Conservation (phyloP, 2,329 filamentous ascomycete genomes). For the Plenodomus tracheiphilus region DNA sequence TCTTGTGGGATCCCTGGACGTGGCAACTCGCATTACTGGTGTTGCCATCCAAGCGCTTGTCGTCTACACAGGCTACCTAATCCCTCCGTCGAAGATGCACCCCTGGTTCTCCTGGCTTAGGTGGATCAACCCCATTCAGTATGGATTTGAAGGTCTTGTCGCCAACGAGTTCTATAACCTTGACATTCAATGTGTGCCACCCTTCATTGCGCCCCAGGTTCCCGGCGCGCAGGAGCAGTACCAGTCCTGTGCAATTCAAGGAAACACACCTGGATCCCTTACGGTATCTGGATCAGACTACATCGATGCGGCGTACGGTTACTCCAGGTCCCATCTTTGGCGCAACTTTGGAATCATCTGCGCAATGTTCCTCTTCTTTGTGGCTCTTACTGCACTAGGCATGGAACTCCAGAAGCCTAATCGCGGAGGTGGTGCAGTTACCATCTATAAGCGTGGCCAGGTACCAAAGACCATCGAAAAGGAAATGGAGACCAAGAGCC, state of each 20-base stretch:
- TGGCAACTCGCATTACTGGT: constrained; percentile 46
- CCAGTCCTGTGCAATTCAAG: constrained; percentile 64
- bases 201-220: constrained; percentile 60
- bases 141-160: constrained; percentile 69
- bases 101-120: constrained; percentile 47
- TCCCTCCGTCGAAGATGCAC: constrained; percentile 46
- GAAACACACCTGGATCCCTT: constrained; percentile 56
- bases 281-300: constrained; percentile 60
- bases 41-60: constrained; percentile 46
- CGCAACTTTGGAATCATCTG: constrained; percentile 59
- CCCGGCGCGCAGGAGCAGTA: constrained; percentile 52
- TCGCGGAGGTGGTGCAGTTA: constrained; percentile 62
- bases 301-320: constrained; percentile 58
- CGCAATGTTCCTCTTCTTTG: constrained; percentile 55
- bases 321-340: constrained; percentile 63
- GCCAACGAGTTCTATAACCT: constrained; percentile 70
- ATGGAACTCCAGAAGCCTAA: constrained; percentile 60
- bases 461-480: constrained; percentile 62
- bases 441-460: constrained; percentile 66
- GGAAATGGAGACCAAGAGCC: constrained; percentile 57
- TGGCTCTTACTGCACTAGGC: constrained; percentile 49
- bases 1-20: constrained; percentile 40
- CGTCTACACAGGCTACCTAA: constrained; percentile 47
- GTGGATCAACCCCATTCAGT: constrained; percentile 63
- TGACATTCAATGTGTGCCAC: constrained; percentile 57